Base-by-base conservation (phyloP, 495 filamentous ascomycete genomes). In the Hapsidospora chrysogenum region DNA sequence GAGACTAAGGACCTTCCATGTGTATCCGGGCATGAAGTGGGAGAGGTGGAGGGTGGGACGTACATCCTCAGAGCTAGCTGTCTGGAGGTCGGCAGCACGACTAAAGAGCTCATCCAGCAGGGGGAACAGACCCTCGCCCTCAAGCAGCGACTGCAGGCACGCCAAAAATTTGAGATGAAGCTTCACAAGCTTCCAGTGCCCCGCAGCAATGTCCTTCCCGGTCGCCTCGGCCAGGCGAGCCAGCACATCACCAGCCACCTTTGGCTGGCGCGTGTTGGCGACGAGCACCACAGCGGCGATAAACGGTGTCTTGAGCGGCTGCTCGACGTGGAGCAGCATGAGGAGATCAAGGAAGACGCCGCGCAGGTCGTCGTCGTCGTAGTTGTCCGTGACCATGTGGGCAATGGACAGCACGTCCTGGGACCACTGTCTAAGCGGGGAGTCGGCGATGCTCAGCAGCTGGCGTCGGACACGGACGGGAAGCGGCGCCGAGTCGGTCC, bases 291-390 rank as follows among this genome's bases (percentile, higher is more conserved):
- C 73, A 17, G 78, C 79, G 18, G 85, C 85, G 35, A 89, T 65
- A 51, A 94, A 95, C 2, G 89, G 92, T 35, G 85, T 87, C 60
- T 95, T 95, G 56, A 99, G 76, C 0, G 92, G 87, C 56, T 99
- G 89, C 57, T 99, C 89, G 15, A 85, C 46, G 28, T 77, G 63
- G 38, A 96, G 64, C 50, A 84, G 79, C 31, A 87, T 54, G 15
- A 75, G 55, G 19, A 87, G 63, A 37, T 78, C 72, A 35, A 79
- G 56, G 45, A 87, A 86, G 30, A 68, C 71, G 28, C 60, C 62
- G 33, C 68, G 66, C 16, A 92, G 52, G 41, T 76, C 76, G 32
- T 56, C 47, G 42, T 95, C 84, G 2, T 92, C 81, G 39, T 74
- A 82, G 53, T 84, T 78, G 10, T 89, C 79, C 14, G 72, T 65